Evolutionary conservation across 2,329 filamentous ascomycete genomes (phyloP).

Genomic region (Dactylellina haptotyla): DNA sequence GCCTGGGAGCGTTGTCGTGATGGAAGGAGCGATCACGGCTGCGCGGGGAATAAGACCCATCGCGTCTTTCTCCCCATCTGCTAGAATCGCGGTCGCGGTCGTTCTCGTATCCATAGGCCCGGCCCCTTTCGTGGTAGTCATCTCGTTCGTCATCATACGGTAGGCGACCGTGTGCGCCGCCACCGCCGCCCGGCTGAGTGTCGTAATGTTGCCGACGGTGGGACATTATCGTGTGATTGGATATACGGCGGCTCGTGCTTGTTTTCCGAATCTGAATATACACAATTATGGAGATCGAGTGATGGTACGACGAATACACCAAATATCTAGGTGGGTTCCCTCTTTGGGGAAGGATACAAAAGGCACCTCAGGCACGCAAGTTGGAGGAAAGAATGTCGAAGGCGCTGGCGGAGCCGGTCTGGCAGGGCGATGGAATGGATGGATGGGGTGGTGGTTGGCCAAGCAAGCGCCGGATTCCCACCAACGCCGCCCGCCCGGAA

Average conservation of each 20-base stretch:
- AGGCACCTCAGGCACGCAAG: too few species aligned
- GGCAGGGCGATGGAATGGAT: conserved; percentile 7
- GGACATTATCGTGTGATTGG: conserved; percentile 19
- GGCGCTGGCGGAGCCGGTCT: too few species aligned
- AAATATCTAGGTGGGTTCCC: too few species aligned
- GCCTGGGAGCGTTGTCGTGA: conserved; percentile 18
- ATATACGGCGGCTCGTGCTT: background rate
- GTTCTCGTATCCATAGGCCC: conserved; percentile 22
- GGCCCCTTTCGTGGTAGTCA: conserved; percentile 33
- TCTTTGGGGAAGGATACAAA: too few species aligned
- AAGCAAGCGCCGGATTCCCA: too few species aligned
- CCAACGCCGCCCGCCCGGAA: too few species aligned
- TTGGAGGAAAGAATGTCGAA: too few species aligned
- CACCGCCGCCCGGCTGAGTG: too few species aligned
- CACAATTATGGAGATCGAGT: too few species aligned
- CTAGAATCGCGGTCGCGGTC: conserved; percentile 30
- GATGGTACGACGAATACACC: too few species aligned
- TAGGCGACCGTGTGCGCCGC: conserved; percentile 14
- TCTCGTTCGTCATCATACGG: conserved; percentile 50
- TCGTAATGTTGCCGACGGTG: conserved; percentile 42
- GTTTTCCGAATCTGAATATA: too few species aligned
- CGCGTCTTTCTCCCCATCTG: conserved; percentile 37
- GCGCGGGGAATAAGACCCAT: conserved; percentile 44
- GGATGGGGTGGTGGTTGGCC: too few species aligned
- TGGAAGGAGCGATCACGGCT: conserved; percentile 36